Base-by-base conservation (phyloP, 2,329 filamentous ascomycete genomes). In the Aotearoamyces nothofagi region DNA sequence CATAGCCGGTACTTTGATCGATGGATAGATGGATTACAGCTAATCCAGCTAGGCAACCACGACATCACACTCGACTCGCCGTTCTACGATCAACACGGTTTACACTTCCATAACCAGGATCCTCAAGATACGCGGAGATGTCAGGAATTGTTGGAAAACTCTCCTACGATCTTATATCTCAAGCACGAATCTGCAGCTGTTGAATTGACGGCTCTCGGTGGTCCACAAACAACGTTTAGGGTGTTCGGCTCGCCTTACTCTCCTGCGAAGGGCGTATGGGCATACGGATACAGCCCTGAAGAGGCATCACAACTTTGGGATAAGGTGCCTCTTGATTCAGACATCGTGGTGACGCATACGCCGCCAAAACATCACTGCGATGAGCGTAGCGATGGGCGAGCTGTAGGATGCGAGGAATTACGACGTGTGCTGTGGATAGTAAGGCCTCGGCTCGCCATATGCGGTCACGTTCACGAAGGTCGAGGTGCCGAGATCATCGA, bases 201-300 rank as follows among this genome's bases (percentile, higher is more conserved):
- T 33, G 56, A 55, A 5, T 57, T 84, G n/a, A 54, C 44, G 1
- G 60, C 61, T 1, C 53, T 61, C 0, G 47, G 49, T 0, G 74
- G 70, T 0, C 69, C 72, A 5, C 58, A 51, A 3, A 78, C 73
- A 3, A 54, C 48, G 8, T 75, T 84, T 49, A 70, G 55, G 8
- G 58, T 83, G 23, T 84, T 82, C 45, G 78, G 75, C 1, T 81
- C 76, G 3, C 79, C 78, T 0, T 75, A 64, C 43, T 72, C 72
- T 17, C 77, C 68, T 0, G 49, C 55, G 2, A 50, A 54, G 25
- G 58, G 62, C 3, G 51, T 60, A 11, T 81, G 77, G 74, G 78
- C 75, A 0, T 83, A 83, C 42, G 63, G 65, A 36, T 82, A 82
- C 46, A 49, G 53, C 8, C 40, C 47, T 7, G 36, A 46, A 0